Evolutionary conservation across 2,329 filamentous ascomycete genomes (phyloP), one percentile per base, ranked within the genome.

Genomic region (Canariomyces notabilis): DNA sequence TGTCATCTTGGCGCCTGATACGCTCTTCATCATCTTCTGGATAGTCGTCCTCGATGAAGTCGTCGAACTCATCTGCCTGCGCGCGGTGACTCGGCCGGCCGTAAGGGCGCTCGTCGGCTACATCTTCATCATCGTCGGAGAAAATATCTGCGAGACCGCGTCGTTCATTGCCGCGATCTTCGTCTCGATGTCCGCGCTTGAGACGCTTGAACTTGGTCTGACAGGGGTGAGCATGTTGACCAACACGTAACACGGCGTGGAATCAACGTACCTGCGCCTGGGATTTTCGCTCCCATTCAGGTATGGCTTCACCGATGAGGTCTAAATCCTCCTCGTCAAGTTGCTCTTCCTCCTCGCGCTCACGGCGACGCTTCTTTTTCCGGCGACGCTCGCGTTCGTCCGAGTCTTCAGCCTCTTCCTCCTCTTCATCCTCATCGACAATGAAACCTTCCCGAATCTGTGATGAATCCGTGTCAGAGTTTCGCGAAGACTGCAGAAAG

Each of bases 31-130:
- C 89, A 55, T 95, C 89, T 40, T 89, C 87, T 40, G 89, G 87
- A 51, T 89, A 90, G 59, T 97, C 93, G 59, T 96, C 89, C 64
- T 97, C 91, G 61, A 98, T 98, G 67, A 98, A 98, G 64, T 91
- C 90, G 50, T 89, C 89, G 65, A 95, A 88, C 60, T 95, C 89
- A 64, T 94, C 87, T 37, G 79, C 79, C 51, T 79, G 73, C 29
- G 75, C 74, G 48, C 85, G 77, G 51, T 79, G 78, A 53, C 65
- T 72, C 5, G 72, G 67, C 52, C 77, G 68, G 26, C 67, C 68
- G 48, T 78, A 79, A 2, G 65, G 64, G 47, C 74, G 68, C 32
- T 77, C 75, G 5, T 80, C 77, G 44, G 52, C 75, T 47, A 77
- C 80, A 15, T 86, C 82, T 44, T 95, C 90, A 52, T 97, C 91